phyloP scores from a whole-genome alignment of 1,284 basidiomycete species.

The Apiotrichum akiyoshidainum region DNA sequence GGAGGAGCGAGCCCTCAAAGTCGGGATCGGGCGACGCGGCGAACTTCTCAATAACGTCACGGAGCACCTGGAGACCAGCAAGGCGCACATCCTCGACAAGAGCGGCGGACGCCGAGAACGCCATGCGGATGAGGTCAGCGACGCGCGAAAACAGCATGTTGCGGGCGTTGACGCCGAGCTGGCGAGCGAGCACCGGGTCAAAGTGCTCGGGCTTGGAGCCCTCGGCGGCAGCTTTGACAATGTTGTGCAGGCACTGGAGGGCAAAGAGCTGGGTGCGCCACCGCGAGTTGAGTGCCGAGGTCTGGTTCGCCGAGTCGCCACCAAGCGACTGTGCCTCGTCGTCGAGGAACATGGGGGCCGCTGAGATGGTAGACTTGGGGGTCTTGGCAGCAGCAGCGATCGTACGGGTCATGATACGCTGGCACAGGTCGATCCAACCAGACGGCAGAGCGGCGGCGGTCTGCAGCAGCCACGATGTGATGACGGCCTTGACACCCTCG shows the following conservation, averaged over 20 bases:
- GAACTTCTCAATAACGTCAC: slow-evolving; percentile 92
- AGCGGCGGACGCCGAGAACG: slow-evolving; percentile 93
- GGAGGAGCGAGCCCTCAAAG: slow-evolving; percentile 79
- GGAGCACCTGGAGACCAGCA: slow-evolving; percentile 83
- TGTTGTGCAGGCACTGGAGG: slow-evolving; percentile 84
- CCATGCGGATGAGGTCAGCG: slow-evolving; percentile 89
- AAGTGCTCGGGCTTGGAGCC: slow-evolving; percentile 78
- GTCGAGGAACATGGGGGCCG: slow-evolving; percentile 58
- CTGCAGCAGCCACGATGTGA: slow-evolving; percentile 91
- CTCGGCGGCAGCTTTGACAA: slow-evolving; percentile 70
- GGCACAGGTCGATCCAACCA: slow-evolving; percentile 97
- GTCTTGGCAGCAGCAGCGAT: slow-evolving; percentile 52
- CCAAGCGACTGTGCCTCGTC: slow-evolving; percentile 90
- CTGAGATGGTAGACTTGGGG: not conserved
- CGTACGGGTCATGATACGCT: slow-evolving; percentile 76
- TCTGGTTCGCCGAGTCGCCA: slow-evolving; percentile 37
- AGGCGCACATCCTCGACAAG: slow-evolving; percentile 92
- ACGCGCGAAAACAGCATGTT: slow-evolving; percentile 47
- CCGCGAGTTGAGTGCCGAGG: slow-evolving; percentile 64
- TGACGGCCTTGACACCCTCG: slow-evolving; percentile 90
- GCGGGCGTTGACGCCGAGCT: slow-evolving; percentile 34
- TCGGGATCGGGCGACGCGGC: slow-evolving; percentile 83
- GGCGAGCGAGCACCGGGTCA: slow-evolving; percentile 63
- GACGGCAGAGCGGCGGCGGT: slow-evolving; percentile 89
- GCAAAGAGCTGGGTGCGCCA: slow-evolving; percentile 98